Evolutionary conservation across 2,329 filamentous ascomycete genomes (phyloP).

Genomic region (Diaporthe longicolla): DNA sequence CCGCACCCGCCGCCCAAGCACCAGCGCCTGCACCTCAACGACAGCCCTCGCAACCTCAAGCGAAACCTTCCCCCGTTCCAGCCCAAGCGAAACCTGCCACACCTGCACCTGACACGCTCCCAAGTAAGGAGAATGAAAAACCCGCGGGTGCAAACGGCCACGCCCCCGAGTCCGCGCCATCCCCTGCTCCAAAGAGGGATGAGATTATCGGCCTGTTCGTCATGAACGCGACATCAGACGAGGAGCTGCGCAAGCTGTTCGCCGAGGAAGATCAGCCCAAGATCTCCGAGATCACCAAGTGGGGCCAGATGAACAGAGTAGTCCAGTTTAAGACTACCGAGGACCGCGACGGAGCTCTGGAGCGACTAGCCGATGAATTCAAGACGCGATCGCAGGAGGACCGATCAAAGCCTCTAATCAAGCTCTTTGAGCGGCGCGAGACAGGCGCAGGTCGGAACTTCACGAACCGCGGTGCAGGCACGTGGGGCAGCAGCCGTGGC

Average conservation of each 20-base stretch:
- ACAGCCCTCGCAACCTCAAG: slow-evolving; percentile 56
- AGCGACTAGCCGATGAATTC: slow-evolving; percentile 80
- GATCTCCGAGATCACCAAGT: slow-evolving; percentile 84
- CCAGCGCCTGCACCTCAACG: slow-evolving; percentile 47
- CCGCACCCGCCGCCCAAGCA: slow-evolving; percentile 55
- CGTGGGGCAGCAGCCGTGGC: slow-evolving; percentile 77
- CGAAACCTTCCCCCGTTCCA: slow-evolving; percentile 58
- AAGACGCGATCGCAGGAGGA: slow-evolving; percentile 81
- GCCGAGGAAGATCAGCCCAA: slow-evolving; percentile 86
- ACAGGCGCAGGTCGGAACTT: slow-evolving; percentile 61
- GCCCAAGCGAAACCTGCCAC: slow-evolving; percentile 59
- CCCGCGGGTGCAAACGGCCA: slow-evolving; percentile 66
- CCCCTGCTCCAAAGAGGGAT: slow-evolving; percentile 72
- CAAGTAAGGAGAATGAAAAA: slow-evolving; percentile 71
- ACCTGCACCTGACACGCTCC: slow-evolving; percentile 65
- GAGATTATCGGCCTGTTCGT: slow-evolving; percentile 88
- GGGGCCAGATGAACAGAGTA: slow-evolving; percentile 84
- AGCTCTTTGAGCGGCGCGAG: slow-evolving; percentile 82
- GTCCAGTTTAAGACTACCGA: slow-evolving; percentile 86
- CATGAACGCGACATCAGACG: slow-evolving; percentile 85
- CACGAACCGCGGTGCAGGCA: slow-evolving; percentile 73
- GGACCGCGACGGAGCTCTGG: slow-evolving; percentile 85
- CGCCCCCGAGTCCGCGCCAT: slow-evolving; percentile 66
- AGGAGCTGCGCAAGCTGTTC: slow-evolving; percentile 87
- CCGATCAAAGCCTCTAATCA: slow-evolving; percentile 84